Evolutionary conservation across 805 yeast genomes (phyloP), one percentile per base, ranked within the genome.

Genomic region (Helenozyma baotianmanensis): DNA sequence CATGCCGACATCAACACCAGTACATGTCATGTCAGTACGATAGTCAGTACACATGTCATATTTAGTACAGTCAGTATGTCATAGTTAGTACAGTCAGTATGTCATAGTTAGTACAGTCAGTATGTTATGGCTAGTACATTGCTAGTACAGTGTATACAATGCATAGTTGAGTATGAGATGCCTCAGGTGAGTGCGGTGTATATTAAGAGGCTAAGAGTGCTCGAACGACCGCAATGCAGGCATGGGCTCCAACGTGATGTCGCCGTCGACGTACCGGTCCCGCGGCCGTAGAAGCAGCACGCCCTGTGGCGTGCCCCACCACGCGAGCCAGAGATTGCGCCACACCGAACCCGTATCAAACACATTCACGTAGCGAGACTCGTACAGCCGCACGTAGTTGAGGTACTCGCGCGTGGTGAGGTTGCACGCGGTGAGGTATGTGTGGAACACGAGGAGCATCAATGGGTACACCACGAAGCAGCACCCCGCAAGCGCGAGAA

Each of bases 401-500:
- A 85, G 58, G 48, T 71, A 84, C 45, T 85, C 95, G 40, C 88
- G 66, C 6, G 95, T 84, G 7, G 89, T 80, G 41, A 80, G 68
- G 29, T 79, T 80, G 6, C 74, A 67, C 1, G 73, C 49, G 0
- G 77, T 72, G 31, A 84, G 54, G 31, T 63, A 70, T 1, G 74
- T 23, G 47, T 85, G 95, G 43, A 70, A 72, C 0, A 57, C 25
- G 13, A 81, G 49, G 11, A 85, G 54, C 16, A 76, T 40, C 0
- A 65, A 28, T 2, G 92, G 89, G 46, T 82, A 83, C 2, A 68
- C 41, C n/a, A 74, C 21, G 2, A 62, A 58, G 1, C 80, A 17
- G 2, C 63, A 51, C 0, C 72, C 64, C 33, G 70, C 72, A 3
- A 82, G 56, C 2, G 70, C 68, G n/a, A 82, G 57, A 27, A 82